Evolutionary conservation across 1,284 basidiomycete species (phyloP), one percentile per base, ranked within the genome.

Genomic region (Ganoderma multipileum): DNA sequence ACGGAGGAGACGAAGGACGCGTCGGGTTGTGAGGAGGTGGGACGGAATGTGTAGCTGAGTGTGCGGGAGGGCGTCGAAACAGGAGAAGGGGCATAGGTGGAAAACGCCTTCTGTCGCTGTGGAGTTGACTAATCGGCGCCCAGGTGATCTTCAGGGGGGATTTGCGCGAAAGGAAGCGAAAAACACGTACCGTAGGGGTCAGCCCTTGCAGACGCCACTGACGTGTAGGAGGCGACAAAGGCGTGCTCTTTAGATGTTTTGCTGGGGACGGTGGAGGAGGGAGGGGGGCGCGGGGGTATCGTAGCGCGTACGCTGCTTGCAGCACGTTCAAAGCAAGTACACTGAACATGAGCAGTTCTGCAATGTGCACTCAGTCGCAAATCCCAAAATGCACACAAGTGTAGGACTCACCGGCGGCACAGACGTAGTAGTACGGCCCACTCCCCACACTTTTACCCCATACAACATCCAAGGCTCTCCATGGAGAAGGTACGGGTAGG

Each of bases 91-190:
- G 81, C 82, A 72, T 88, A 87, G 18, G 67, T 68, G n/a, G 82
- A 79, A 72, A 89, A 89, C 0, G 87, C 80, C 71, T 85, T 88
- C 74, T 89, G 88, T 0, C 79, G 77, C 71, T 87, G 86, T 9
- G 88, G 87, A 62, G 81, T 86, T 42, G 85, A 79, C 86, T 89
- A 67, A 33, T 16, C 16, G 18, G 8, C 20, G 38, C 16, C 12
- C 6, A 23, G 18, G 39, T n/a, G 23, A 50, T 52, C 39, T 6
- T 20, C 6, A 39, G 9, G 6, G 6, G 30, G 2, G 18, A 9
- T 8, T 33, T 52, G 0, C 50, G 1, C 28, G 8, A n/a, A 44
- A 30, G 7, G 14, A 38, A 60, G 9, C 23, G 14, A 38, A 0
- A 36, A 33, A 33, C 20, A 71, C 85, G 67, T 69, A 87, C 87